A percentile compares a stretch with the other conserved stretches of the same genome.
Conservation (phyloP, 2,329 filamentous ascomycete species). For the Westerdykella sp. region DNA sequence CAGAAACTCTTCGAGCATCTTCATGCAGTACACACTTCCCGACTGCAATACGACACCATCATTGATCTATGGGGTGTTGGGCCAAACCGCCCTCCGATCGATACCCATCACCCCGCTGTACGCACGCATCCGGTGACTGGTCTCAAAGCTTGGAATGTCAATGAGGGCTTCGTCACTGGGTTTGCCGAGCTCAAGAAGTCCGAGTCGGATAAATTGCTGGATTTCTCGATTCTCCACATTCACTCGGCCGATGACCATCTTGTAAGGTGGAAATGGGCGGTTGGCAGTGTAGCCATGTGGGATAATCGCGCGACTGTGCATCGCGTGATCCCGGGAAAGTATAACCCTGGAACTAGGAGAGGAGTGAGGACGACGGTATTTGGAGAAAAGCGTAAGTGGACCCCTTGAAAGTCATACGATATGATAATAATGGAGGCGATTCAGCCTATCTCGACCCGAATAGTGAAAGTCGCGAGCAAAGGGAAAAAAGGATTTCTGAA, state of each 20-base stretch:
- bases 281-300: slow-evolving; percentile 10
- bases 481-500: background rate
- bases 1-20: slow-evolving; percentile 6
- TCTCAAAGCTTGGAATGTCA: slow-evolving; percentile 39
- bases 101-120: slow-evolving; percentile 46
- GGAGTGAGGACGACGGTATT: slow-evolving; percentile 5
- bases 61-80: slow-evolving; percentile 8
- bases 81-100: slow-evolving; percentile 36
- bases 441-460: slow-evolving; percentile 3
- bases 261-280: slow-evolving; percentile 8
- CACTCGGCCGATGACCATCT: slow-evolving; percentile 8
- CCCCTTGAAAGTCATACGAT: no score
- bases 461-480: slow-evolving; percentile 4
- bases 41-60: slow-evolving; percentile 10
- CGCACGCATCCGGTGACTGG: slow-evolving; percentile 47
- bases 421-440: background rate
- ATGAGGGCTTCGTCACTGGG: slow-evolving; percentile 41
- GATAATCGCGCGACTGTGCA: slow-evolving; percentile 9
- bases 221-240: slow-evolving; percentile 8
- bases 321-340: slow-evolving; percentile 3
- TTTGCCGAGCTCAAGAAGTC: slow-evolving; percentile 47
- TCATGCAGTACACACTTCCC: slow-evolving; percentile 4
- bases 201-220: slow-evolving; percentile 32
- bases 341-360: slow-evolving; percentile 6
- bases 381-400: slow-evolving; percentile 5